Evolutionary conservation across 2,329 filamentous ascomycete species (phyloP), one percentile per base, ranked within the genome.

Genomic region (Anthostomella pinea): DNA sequence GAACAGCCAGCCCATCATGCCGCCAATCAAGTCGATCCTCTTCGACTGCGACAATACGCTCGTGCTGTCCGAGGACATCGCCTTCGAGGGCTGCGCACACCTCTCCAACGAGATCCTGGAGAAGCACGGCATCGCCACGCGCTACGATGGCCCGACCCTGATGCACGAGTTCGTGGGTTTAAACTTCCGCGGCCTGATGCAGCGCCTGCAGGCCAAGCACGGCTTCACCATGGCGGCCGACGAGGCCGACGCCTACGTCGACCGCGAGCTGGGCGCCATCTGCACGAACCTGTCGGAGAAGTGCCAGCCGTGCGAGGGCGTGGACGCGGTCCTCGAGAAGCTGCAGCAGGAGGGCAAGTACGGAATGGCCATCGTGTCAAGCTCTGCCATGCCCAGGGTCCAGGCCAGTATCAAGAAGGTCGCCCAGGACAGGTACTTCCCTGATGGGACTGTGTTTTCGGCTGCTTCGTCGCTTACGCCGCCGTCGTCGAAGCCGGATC

Each of bases 21-120:
- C 35, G 21, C 35, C 35, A 15, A 40, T 40, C 27, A 35, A 30
- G 19, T 26, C 26, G 11, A 32, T 88, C 58, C 75, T 88, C 53
- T 85, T 88, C 64, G 84, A 88, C 64, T 82, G 77, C 66, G 78
- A 95, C 78, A 95, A 95, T 77, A 95, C 89, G 48, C 87, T 95
- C 62, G 88, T 93, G 62, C 80, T 93, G 55, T 94, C 87, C 36
- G 90, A 95, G 72, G 82, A 86, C 57, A 77, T 95, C 53, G 89
- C 89, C 60, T 95, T 95, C 64, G 87, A 91, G 68, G 89, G 87
- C 51, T 95, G 87, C 66, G 87, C 89, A 56, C 85, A 87, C 43
- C 81, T 95, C 48, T 84, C 88, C 72, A 95, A 95, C 69, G 73
- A 88, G 64, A 87, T 95, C 62, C 80, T 91, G 61, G 72, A 75